Conservation (phyloP, 1,284 basidiomycete genomes). For the Singerocomus inundabilis region DNA sequence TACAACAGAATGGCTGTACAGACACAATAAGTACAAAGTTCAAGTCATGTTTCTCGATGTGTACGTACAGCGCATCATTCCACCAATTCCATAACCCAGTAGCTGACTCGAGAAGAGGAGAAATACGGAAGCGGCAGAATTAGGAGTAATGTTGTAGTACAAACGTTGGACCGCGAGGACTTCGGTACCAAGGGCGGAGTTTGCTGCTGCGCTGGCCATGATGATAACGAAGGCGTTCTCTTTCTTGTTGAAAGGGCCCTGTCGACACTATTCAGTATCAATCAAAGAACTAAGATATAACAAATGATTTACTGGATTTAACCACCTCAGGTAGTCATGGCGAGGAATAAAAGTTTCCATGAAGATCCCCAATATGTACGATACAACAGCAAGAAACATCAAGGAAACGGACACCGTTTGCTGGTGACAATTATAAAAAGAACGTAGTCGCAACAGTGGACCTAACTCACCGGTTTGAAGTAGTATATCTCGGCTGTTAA, state of each 20-base stretch:
- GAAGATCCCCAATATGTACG: constrained; percentile 40
- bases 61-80: constrained; percentile 49
- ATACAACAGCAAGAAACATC: constrained; percentile 50
- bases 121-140: constrained; percentile 53
- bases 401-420: constrained; percentile 52
- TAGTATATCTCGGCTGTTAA: constrained; percentile 54
- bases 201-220: constrained; percentile 65
- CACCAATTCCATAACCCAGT: constrained; percentile 62
- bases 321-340: constrained; percentile 45
- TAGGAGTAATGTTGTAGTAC: constrained; percentile 55
- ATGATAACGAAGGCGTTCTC: constrained; percentile 66
- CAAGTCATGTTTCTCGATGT: neutral
- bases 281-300: constrained; percentile 4
- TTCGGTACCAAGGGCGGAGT: constrained; percentile 63
- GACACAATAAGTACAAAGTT: constrained; percentile 39
- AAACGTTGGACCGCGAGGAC: constrained; percentile 62
- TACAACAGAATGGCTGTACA: constrained; percentile 55
- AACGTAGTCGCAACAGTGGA: neutral
- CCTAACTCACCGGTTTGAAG: constrained; percentile 48
- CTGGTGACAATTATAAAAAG: constrained; percentile 12
- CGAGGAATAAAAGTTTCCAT: constrained; percentile 48
- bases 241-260: constrained; percentile 45
- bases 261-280: constrained; percentile 10
- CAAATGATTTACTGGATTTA: constrained; percentile 51
- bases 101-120: constrained; percentile 62